phyloP scores from a whole-genome alignment of 129 eudicot genomes.

The Flaveria linearis region DNA sequence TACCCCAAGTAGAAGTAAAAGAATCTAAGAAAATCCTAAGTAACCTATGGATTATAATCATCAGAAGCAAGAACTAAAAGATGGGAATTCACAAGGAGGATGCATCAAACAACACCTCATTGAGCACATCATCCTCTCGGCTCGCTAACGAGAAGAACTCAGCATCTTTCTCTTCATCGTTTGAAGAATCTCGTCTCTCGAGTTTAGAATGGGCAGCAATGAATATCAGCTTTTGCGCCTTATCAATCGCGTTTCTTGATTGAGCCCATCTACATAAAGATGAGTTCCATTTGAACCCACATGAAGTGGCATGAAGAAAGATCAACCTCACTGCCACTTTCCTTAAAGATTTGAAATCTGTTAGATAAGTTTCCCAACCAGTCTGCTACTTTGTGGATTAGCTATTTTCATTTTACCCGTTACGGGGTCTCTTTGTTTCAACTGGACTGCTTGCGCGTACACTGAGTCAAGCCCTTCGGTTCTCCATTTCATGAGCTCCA shows the following conservation, averaged over 20 bases:
- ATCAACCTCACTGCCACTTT: constrained; percentile 87
- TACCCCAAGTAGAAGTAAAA: constrained; percentile 24
- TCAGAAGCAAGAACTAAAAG: constrained; percentile 27
- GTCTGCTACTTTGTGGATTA: constrained; percentile 91
- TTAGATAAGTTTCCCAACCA: constrained; percentile 95
- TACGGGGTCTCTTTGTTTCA: constrained; percentile 77
- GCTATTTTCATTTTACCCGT: constrained; percentile 89
- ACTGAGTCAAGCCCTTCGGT: constrained; percentile 93
- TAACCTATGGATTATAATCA: constrained; percentile 39
- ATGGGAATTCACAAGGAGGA: constrained; percentile 58
- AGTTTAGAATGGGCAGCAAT: constrained; percentile 84
- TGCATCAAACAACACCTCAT: constrained; percentile 87
- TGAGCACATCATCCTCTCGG: constrained; percentile 86
- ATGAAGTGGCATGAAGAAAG: constrained; percentile 89
- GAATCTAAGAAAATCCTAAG: constrained; percentile 41
- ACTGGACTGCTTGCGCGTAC: constrained; percentile 93
- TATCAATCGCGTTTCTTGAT: constrained; percentile 68
- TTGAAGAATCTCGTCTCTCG: constrained; percentile 55
- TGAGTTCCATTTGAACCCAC: constrained; percentile 69
- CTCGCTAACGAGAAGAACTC: constrained; percentile 61
- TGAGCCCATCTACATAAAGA: constrained; percentile 64
- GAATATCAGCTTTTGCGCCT: constrained; percentile 85
- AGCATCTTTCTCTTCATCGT: constrained; percentile 70
- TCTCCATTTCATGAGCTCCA: constrained; percentile 99
- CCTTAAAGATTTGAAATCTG: constrained; percentile 71